Conservation (phyloP, 2,329 filamentous ascomycete species). For the Fusarium sp. region DNA sequence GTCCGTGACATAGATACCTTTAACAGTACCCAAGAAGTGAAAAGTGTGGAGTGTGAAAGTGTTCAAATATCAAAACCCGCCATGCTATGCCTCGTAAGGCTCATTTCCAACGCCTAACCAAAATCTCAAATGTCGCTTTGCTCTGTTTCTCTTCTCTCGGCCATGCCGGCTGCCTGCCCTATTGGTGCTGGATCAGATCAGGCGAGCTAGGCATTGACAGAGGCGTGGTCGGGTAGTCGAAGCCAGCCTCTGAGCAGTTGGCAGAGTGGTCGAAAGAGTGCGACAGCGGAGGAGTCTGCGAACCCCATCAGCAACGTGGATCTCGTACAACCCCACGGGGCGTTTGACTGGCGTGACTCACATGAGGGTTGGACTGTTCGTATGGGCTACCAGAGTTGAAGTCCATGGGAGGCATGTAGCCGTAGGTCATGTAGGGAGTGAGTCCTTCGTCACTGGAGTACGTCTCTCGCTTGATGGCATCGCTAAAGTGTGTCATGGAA, state of each 20-base stretch:
- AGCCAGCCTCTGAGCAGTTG: slow-evolving; percentile 70
- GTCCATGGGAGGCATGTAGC: slow-evolving; percentile 72
- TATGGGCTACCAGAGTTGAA: slow-evolving; percentile 70
- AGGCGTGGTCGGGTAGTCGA: slow-evolving; percentile 76
- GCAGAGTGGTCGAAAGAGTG: slow-evolving; percentile 77
- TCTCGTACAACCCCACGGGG: slow-evolving; percentile 52
- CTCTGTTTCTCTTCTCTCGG: slow-evolving; percentile 9
- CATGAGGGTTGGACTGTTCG: slow-evolving; percentile 77
- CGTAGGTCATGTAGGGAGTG: slow-evolving; percentile 75
- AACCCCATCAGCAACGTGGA: slow-evolving; percentile 61
- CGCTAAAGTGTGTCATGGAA: slow-evolving; percentile 71
- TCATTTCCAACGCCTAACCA: slow-evolving; percentile 38
- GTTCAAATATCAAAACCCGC: slow-evolving; percentile 40
- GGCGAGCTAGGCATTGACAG: slow-evolving; percentile 79
- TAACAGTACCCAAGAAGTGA: slow-evolving; percentile 29
- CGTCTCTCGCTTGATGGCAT: slow-evolving; percentile 74
- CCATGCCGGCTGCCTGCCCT: slow-evolving; percentile 11
- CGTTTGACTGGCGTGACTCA: slow-evolving; percentile 67
- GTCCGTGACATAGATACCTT: slow-evolving; percentile 19
- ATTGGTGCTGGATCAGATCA: slow-evolving; percentile 55
- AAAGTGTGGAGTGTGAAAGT: slow-evolving; percentile 37
- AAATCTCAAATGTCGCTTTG: slow-evolving; percentile 35
- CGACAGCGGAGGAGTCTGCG: slow-evolving; percentile 80
- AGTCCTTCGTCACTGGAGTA: slow-evolving; percentile 69
- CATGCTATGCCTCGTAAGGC: slow-evolving; percentile 37